Evolutionary conservation across 805 yeast genomes (phyloP).

Genomic region (Metschnikowia aberdeeniae): DNA sequence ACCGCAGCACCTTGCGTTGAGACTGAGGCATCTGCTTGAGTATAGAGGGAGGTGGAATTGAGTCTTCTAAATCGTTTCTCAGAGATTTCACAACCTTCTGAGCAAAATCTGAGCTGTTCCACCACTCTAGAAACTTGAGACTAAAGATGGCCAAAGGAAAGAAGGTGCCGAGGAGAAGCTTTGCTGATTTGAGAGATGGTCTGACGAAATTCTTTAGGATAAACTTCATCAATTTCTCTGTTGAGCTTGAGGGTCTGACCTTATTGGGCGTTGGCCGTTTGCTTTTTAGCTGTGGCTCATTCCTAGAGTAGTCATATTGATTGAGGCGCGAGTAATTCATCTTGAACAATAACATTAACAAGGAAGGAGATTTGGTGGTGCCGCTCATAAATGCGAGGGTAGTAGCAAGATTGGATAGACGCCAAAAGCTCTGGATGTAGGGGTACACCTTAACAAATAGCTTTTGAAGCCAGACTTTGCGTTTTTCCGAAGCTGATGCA

Average conservation of each 20-base stretch:
- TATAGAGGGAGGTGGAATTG: constrained; percentile 46
- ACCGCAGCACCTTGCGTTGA: constrained; percentile 18
- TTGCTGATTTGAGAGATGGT: constrained; percentile 31
- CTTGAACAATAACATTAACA: constrained; percentile 56
- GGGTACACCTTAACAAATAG: constrained; percentile 64
- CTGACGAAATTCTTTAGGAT: constrained; percentile 18
- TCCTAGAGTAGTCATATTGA: constrained; percentile 44
- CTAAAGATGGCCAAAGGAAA: constrained; percentile 81
- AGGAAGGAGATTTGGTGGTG: constrained; percentile 54
- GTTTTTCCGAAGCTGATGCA: constrained; percentile 21
- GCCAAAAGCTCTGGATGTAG: constrained; percentile 41
- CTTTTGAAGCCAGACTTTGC: constrained; percentile 27
- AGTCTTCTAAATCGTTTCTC: constrained; percentile 42
- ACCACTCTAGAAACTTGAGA: constrained; percentile 88
- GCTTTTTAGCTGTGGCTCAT: constrained; percentile 21
- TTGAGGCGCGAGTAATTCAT: constrained; percentile 64
- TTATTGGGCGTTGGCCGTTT: constrained; percentile 19
- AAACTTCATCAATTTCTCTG: constrained; percentile 30
- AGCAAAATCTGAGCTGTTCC: constrained; percentile 76
- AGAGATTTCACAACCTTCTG: constrained; percentile 49
- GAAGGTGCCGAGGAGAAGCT: constrained; percentile 42
- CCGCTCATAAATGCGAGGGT: constrained; percentile 68
- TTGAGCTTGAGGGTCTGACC: constrained; percentile 39
- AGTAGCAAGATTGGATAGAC: constrained; percentile 50
- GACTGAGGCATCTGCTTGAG: constrained; percentile 17